Percentiles rank a stretch among this genome's conserved stretches.
Evolutionary conservation across 2,329 filamentous ascomycete genomes (phyloP).

Genomic region (Fusarium verticillioides): DNA sequence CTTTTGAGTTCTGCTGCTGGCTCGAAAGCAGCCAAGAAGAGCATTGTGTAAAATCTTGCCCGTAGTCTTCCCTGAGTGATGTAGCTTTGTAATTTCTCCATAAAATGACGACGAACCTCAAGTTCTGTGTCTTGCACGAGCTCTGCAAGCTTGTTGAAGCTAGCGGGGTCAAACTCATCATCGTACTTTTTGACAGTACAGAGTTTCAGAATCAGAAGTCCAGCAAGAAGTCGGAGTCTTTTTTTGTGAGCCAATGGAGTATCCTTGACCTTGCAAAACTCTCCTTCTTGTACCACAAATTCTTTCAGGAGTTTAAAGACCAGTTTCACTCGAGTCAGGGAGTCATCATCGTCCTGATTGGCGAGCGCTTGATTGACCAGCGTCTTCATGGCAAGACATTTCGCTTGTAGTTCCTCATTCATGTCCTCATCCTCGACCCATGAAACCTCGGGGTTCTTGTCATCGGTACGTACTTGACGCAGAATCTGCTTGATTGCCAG

Average conservation of each 20-base stretch:
- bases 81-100: constrained; percentile 90
- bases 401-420: constrained; percentile 85
- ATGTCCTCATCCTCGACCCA: constrained; percentile 76
- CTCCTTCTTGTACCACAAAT: constrained; percentile 79
- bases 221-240: constrained; percentile 83
- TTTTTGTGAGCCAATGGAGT: constrained; percentile 83
- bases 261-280: constrained; percentile 78
- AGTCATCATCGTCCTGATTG: constrained; percentile 61
- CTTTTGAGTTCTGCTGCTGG: constrained; percentile 78
- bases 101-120: constrained; percentile 81
- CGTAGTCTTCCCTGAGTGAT: constrained; percentile 77
- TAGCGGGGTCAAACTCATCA: constrained; percentile 73
- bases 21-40: constrained; percentile 93
- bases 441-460: constrained; percentile 64
- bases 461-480: constrained; percentile 73
- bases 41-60: constrained; percentile 84
- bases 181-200: constrained; percentile 82
- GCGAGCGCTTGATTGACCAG: constrained; percentile 85
- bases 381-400: constrained; percentile 84
- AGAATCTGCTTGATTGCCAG: constrained; percentile 81
- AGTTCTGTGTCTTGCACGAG: constrained; percentile 81
- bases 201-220: constrained; percentile 84
- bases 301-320: constrained; percentile 84
- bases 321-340: constrained; percentile 70
- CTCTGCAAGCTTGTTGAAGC: constrained; percentile 85